These are phyloP conservation scores for Blastobotrys mokoenaii DNA, from an alignment of 805 yeast species.

Conservation along the genomic window DNA sequence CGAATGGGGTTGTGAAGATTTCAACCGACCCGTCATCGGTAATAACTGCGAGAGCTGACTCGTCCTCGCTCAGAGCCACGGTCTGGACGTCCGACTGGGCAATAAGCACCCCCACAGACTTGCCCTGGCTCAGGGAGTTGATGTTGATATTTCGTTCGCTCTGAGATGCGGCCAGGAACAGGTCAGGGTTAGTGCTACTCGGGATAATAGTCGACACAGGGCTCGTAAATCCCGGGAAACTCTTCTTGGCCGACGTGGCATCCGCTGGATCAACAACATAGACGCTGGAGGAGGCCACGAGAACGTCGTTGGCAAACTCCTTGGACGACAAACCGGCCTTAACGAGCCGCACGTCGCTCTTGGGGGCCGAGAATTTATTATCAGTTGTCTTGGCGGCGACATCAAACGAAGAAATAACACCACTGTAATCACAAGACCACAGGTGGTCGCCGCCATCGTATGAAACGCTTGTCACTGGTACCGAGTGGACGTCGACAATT, in stretches of 20 bases:
- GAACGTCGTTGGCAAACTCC: conserved; percentile 31
- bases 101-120: conserved; percentile 51
- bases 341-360: conserved; percentile 13
- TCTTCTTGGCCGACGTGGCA: conserved; percentile 29
- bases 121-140: conserved; percentile 42
- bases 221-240: conserved; percentile 71
- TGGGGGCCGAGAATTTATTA: conserved; percentile 21
- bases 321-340: conserved; percentile 4
- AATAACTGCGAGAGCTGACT: conserved; percentile 38
- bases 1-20: conserved; percentile 51
- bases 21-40: conserved; percentile 75
- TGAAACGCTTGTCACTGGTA: conserved; percentile 38
- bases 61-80: conserved; percentile 26
- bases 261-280: conserved; percentile 40
- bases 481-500: conserved; percentile 38
- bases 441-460: conserved; percentile 39
- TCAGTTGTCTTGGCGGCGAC: conserved; percentile 34
- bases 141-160: conserved; percentile 78
- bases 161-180: conserved; percentile 62
- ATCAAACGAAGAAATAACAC: conserved; percentile 57
- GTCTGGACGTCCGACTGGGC: conserved; percentile 53
- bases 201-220: conserved; percentile 47
- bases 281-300: conserved; percentile 62
- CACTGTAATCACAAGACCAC: conserved; percentile 55
- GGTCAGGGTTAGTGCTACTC: conserved; percentile 26